Evolutionary conservation across 805 yeast genomes (phyloP), one percentile per base, ranked within the genome.

Genomic region (Candida tibetensis): DNA sequence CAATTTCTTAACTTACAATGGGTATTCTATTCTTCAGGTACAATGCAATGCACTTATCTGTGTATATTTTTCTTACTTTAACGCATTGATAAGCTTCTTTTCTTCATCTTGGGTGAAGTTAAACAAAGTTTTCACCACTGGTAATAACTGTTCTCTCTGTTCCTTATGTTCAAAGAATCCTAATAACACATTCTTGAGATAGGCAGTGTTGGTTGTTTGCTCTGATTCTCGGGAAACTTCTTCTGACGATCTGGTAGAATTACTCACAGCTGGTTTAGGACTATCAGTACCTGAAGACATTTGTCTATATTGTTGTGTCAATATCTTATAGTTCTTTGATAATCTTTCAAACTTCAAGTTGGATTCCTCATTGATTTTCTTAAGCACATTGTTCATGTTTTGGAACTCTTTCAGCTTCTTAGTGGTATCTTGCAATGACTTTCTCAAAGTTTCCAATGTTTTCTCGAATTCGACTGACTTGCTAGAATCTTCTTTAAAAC

Each of bases 151-250:
- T 19, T 72, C 79, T 42, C 98, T 72, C 60, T 90, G 97, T n/a
- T 91, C 99, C 53, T 76, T 85, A 55, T 86, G 96, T 53, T 90
- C 96, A 38, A 93, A 62, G 57, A 85, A 93, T 2, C 97, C 97
- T 2, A 91, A 65, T n/a, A 91, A 60, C 2, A 91, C 96, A 55
- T 93, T 93, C 58, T 85, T 86, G 36, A 89, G 72, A 56, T 91
- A 91, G 9, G 95, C 86, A 15, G 82, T 70, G 49, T 79, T 83
- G 17, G 55, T 47, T 22, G 33, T 37, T 17, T 19, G 21, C 15
- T 31, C 27, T 26, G 19, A 18, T 17, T 28, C 29, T 4, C 17
- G 31, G 14, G 26, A 13, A 6, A 15, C 32, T n/a, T 69, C 72
- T 13, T 55, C 55, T 4, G 42, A 36, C 14, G 40, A 32, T 15